Conservation (phyloP, 352 stramenopile species). For the Globisporangium carolinianum region DNA sequence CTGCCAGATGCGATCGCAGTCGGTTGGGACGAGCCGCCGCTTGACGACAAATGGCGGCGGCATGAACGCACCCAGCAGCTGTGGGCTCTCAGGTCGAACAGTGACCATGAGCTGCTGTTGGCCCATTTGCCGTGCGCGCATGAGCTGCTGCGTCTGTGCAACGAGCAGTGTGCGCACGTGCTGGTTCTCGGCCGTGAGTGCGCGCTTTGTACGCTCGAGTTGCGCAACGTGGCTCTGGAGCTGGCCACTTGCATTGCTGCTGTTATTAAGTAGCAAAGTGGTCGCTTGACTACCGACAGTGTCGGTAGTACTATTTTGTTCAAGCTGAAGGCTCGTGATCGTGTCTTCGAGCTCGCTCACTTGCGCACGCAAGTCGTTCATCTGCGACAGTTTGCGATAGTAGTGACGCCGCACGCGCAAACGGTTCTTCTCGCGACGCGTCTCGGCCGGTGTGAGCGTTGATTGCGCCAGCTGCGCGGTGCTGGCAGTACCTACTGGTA, state of each 20-base stretch:
- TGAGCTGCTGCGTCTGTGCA: conserved; percentile 11
- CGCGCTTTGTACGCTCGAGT: conserved; percentile 5
- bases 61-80: background rate
- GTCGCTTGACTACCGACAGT: too few relatives aligned
- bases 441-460: conserved; percentile 3
- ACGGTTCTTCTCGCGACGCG: conserved; percentile 14
- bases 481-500: background rate
- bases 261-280: too few relatives aligned
- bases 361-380: conserved; percentile 14
- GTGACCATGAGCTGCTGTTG: conserved; percentile 4
- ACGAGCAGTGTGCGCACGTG: conserved; percentile 5
- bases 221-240: conserved; percentile 3
- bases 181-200: conserved; percentile 9
- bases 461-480: background rate
- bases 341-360: conserved; percentile 13
- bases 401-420: conserved; percentile 17
- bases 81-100: too few relatives aligned
- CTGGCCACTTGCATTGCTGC: too few relatives aligned
- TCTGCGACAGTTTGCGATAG: conserved; percentile 14
- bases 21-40: conserved; percentile 3
- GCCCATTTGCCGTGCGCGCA: conserved; percentile 5
- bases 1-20: conserved; percentile 12
- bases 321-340: conserved; percentile 4
- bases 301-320: background rate
- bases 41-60: conserved; percentile 15